phyloP scores from a whole-genome alignment of 2,329 filamentous ascomycete genomes.

The Pyrenophora seminiperda region DNA sequence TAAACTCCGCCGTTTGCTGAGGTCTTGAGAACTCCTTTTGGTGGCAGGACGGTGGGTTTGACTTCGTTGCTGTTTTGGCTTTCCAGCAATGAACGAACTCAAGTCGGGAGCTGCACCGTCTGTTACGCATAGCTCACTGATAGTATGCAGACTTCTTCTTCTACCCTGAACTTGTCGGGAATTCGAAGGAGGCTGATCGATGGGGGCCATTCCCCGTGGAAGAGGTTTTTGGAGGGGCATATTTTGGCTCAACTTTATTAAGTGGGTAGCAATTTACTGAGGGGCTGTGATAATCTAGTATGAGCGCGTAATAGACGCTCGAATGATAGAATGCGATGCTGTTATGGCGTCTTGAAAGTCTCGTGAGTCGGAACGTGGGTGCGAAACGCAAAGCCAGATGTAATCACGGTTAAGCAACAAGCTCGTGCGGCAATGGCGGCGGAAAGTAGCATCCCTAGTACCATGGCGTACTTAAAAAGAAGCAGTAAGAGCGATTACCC shows the following conservation, averaged over 20 bases:
- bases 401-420: neutral
- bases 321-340: too few species aligned
- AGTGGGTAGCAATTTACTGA: neutral
- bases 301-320: too few species aligned
- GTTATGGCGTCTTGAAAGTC: neutral
- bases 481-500: constrained; percentile 19
- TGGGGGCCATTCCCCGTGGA: constrained; percentile 10
- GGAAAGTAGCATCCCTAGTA: constrained; percentile 14
- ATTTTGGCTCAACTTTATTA: neutral
- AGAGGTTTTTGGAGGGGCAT: constrained; percentile 31
- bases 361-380: neutral
- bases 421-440: neutral
- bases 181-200: constrained; percentile 2
- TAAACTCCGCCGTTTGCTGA: constrained; percentile 24
- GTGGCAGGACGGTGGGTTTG: neutral
- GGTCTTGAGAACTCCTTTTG: constrained; percentile 5
- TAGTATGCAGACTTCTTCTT: constrained; percentile 37
- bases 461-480: constrained; percentile 14
- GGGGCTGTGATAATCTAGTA: neutral
- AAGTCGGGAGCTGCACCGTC: constrained; percentile 20
- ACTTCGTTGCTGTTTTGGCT: constrained; percentile 7
- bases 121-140: constrained; percentile 32
- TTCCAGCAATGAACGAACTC: constrained; percentile 9
- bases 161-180: constrained; percentile 24
- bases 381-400: neutral